These are phyloP conservation scores for Heritiera littoralis DNA, from an alignment of 345 rosid genomes.

Conservation along the genomic window DNA sequence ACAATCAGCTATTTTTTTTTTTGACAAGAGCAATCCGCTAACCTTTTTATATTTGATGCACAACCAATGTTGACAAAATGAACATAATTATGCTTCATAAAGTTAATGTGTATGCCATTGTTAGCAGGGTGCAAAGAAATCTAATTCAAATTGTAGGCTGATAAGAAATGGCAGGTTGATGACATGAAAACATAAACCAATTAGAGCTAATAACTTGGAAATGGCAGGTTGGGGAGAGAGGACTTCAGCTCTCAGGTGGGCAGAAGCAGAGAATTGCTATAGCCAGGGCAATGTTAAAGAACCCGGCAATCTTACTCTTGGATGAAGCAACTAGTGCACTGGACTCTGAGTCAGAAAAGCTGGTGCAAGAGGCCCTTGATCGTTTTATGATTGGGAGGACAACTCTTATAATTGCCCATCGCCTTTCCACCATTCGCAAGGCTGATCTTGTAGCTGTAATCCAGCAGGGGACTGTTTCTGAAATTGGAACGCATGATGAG, in stretches of 20 bases:
- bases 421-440: slow-evolving; percentile 95
- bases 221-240: slow-evolving; percentile 98
- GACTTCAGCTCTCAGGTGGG: slow-evolving; percentile 94
- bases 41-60: no score
- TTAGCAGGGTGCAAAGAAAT: slow-evolving; percentile 4
- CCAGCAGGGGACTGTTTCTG: slow-evolving; percentile 92
- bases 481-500: slow-evolving; percentile 92
- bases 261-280: slow-evolving; percentile 98
- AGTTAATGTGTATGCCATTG: not conserved
- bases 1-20: not conserved
- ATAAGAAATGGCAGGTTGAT: not conserved
- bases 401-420: slow-evolving; percentile 93
- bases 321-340: slow-evolving; percentile 98
- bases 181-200: not conserved
- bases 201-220: slow-evolving; percentile 18
- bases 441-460: slow-evolving; percentile 97
- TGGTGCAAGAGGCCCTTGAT: slow-evolving; percentile 95
- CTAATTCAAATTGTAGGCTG: not conserved
- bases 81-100: not conserved
- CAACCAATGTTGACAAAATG: no score
- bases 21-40: not conserved
- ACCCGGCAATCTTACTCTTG: slow-evolving; percentile 84
- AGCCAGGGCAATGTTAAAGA: slow-evolving; percentile 96
- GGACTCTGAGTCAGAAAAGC: slow-evolving; percentile 96
- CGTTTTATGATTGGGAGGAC: slow-evolving; percentile 99